Base-by-base conservation (phyloP, 257 asterid species). In the Solanum lycopersicoides region DNA sequence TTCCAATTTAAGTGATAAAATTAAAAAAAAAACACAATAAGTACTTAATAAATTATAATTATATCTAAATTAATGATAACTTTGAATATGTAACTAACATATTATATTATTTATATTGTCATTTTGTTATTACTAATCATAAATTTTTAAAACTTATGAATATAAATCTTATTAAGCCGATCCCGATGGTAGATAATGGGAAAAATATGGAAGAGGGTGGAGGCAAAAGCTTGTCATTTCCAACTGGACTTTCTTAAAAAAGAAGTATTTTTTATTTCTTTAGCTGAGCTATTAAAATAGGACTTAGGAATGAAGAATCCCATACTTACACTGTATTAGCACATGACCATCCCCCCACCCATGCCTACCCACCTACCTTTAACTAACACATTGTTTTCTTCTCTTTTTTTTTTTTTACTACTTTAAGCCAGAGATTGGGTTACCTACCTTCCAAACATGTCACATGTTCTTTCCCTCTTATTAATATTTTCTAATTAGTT, bases 391-490 rank as follows among this genome's bases (percentile, higher is more conserved):
- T 45, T 73, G 73, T 50, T 86, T 23, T 86, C 83, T 85, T 85
- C 28, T 77, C 4, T 13, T n/a, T 45, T n/a, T 53, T 20, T 16
- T 53, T 53, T 56, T 28, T 59, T 34, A 28, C 34, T 85, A 45
- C 59, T 85, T 44, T 85, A 30, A 69, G 56, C 44, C 65, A 85
- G 47, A 68, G 69, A 71, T 69, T 85, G 41, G 83, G 87, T 32
- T 85, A 85, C 87, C 87, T 85, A 85, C 87, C 87, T 56, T 21
- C 83, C 87, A 69, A 85, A 85, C 83, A 85, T 47, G 87, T 85
- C 87, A 85, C 87, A 85, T 85, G 83, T 69, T 66, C 56, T 74
- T 86, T 21, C 34, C 69, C 47, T 69, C 34, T 68, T 42, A 32
- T 44, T 85, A 53, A 16, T 53, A 53, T 16, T 16, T 53, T 9